Base-by-base conservation (phyloP, 1,139 yeast genomes). In the Torulaspora globosa region DNA sequence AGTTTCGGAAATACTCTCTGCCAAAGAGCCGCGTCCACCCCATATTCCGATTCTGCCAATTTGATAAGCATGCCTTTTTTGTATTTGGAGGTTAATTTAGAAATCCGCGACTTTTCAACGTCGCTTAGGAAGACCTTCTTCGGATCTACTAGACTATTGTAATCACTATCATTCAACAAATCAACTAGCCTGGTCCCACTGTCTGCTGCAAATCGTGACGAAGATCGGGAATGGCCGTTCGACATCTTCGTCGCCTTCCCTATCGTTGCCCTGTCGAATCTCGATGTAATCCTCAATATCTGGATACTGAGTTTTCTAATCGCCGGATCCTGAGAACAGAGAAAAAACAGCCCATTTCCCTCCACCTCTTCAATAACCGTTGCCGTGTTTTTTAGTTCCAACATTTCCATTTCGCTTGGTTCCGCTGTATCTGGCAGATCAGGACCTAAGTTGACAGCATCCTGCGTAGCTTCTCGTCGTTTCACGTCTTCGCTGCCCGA, bases 11-110 rank as follows among this genome's bases (percentile, higher is more conserved):
- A 90, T 1, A 84, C 76, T 54, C 95, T 77, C 57, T 90, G 83
- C 98, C 98, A 94, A 19, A 94, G 70, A 0, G 98, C 96, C 1
- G 95, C 82, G 65, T 94, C 98, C 8, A 92, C 90, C 2, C 97
- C 97, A 60, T 89, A 85, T 51, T 86, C 96, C 1, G 96, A 85
- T 57, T 87, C 96, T 0, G 96, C 96, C 11, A 92, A 68, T 44
- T 80, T 74, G 0, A 85, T 72, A 19, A 94, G 67, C 2, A 86
- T 76, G 27, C 84, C 85, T 49, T 79, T 79, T 51, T 76, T 69
- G 28, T 68, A 70, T 54, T 78, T 81, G 39, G 73, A 72, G 49
- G 76, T 79, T 39, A 92, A 67, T 56, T 84, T 85, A 1, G 80
- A 60, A 14, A 90, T 70, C 37, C 97, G 69, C 16, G 81, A 78